Percentiles rank a stretch among this genome's conserved stretches.
phyloP scores from a whole-genome alignment of 140 eudicot genomes.

The Erigeron philadelphicus region DNA sequence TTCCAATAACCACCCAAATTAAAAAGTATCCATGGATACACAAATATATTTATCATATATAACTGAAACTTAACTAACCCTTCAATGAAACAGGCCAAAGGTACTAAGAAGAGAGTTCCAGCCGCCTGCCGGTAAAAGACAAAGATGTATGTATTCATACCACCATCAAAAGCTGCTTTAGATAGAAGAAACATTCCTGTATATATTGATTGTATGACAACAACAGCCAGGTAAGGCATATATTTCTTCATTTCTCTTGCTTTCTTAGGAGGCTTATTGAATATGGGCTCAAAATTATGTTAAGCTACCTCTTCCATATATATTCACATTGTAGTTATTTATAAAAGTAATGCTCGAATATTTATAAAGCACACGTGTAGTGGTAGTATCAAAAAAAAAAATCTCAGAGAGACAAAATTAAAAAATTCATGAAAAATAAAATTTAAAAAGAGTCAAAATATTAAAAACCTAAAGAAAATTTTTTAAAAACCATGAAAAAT shows the following conservation, averaged over 20 bases:
- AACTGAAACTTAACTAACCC: constrained; percentile 29
- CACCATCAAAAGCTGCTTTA: constrained; percentile 63
- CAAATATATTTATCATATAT: background rate
- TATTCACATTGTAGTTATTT: background rate
- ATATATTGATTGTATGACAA: constrained; percentile 47
- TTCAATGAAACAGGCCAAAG: constrained; percentile 43
- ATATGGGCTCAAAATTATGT: background rate
- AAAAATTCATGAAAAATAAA: no score
- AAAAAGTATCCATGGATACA: background rate
- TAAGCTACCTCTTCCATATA: background rate
- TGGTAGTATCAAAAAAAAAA: no score
- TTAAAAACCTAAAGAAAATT: no score
- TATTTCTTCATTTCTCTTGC: constrained; percentile 26
- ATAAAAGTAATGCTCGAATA: no score
- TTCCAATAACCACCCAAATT: background rate
- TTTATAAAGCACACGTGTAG: no score
- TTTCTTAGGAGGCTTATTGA: no score
- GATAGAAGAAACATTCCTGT: constrained; percentile 68
- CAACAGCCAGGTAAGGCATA: constrained; percentile 35
- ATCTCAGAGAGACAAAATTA: no score
- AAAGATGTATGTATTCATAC: constrained; percentile 66
- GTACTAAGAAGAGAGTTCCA: constrained; percentile 54
- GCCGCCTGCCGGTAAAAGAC: constrained; percentile 74
- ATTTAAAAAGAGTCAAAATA: no score
- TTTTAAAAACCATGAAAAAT: no score